phyloP scores from a whole-genome alignment of 139 green algal genomes.

The Closterium sp. region DNA sequence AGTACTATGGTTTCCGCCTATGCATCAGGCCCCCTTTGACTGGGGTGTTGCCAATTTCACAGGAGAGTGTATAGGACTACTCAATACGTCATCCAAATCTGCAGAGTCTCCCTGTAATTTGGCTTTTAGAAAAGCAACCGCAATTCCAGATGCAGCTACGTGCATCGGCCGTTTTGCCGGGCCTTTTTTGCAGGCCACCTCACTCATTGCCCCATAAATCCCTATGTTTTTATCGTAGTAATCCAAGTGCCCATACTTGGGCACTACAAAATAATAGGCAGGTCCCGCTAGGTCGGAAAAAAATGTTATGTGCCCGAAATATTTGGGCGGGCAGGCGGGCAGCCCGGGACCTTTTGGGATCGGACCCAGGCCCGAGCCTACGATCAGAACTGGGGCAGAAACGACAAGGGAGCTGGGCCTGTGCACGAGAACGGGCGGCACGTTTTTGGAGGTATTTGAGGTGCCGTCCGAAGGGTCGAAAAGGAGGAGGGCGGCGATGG shows the following conservation, averaged over 20 bases:
- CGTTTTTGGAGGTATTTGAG: background rate
- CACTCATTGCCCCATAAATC: background rate
- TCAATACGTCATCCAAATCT: background rate
- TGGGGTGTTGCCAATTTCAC: background rate
- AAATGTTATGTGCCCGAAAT: conserved; percentile 8
- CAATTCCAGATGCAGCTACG: background rate
- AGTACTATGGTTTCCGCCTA: background rate
- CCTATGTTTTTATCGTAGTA: background rate
- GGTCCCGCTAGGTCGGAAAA: conserved; percentile 1
- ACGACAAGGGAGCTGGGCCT: background rate
- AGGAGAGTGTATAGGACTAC: background rate
- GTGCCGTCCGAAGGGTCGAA: conserved; percentile 11
- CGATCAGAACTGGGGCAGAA: background rate
- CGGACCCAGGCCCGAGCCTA: conserved; percentile 11
- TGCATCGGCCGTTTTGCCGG: background rate
- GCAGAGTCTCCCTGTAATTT: background rate
- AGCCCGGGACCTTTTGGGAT: background rate
- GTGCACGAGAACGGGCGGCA: background rate
- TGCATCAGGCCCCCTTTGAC: background rate
- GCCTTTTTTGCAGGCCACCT: background rate
- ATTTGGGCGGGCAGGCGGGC: conserved; percentile 9
- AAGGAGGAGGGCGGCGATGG: background rate
- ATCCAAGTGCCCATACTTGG: conserved; percentile 14
- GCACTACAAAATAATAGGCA: background rate
- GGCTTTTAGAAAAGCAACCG: background rate